These are phyloP conservation scores for Cutaneotrichosporon curvatum DNA, from an alignment of 1,284 basidiomycete genomes.

Conservation along the genomic window DNA sequence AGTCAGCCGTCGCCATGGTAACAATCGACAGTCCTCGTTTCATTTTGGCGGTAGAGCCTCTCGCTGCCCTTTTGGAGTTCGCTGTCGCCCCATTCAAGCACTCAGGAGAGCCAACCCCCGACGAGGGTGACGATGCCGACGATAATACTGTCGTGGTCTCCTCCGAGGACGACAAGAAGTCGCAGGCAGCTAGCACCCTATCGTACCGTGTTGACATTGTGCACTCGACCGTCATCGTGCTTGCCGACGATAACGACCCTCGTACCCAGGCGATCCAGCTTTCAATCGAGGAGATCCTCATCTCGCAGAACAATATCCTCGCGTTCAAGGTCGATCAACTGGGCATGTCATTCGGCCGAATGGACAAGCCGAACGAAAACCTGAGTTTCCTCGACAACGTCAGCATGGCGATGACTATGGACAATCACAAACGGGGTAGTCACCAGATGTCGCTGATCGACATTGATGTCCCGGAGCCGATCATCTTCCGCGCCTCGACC, in stretches of 20 bases:
- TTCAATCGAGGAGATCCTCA: slow-evolving; percentile 72
- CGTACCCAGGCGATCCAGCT: slow-evolving; percentile 85
- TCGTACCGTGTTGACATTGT: slow-evolving; percentile 82
- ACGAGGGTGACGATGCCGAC: slow-evolving; percentile 18
- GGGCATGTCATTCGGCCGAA: slow-evolving; percentile 88
- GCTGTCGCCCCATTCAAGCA: slow-evolving; percentile 60
- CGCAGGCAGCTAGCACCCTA: slow-evolving; percentile 29
- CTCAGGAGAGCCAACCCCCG: slow-evolving; percentile 7
- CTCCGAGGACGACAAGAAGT: slow-evolving; percentile 6
- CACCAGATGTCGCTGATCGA: slow-evolving; percentile 81
- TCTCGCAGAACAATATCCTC: slow-evolving; percentile 86
- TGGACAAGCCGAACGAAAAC: slow-evolving; percentile 69
- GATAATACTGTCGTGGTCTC: slow-evolving; percentile 1
- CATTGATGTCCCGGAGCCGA: slow-evolving; percentile 64
- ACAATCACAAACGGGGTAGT: slow-evolving; percentile 65
- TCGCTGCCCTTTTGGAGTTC: slow-evolving; percentile 82
- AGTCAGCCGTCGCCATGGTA: slow-evolving; percentile 65
- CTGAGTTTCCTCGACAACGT: slow-evolving; percentile 91
- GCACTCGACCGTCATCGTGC: slow-evolving; percentile 79
- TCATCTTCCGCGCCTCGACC: slow-evolving; percentile 87
- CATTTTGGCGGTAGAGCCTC: slow-evolving; percentile 87
- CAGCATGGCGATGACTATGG: slow-evolving; percentile 78
- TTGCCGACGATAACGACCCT: slow-evolving; percentile 74
- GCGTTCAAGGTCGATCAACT: slow-evolving; percentile 74
- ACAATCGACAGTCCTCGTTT: slow-evolving; percentile 90